Evolutionary conservation across 2,329 filamentous ascomycete species (phyloP).

Genomic region (Diaporthe citrichinensis): DNA sequence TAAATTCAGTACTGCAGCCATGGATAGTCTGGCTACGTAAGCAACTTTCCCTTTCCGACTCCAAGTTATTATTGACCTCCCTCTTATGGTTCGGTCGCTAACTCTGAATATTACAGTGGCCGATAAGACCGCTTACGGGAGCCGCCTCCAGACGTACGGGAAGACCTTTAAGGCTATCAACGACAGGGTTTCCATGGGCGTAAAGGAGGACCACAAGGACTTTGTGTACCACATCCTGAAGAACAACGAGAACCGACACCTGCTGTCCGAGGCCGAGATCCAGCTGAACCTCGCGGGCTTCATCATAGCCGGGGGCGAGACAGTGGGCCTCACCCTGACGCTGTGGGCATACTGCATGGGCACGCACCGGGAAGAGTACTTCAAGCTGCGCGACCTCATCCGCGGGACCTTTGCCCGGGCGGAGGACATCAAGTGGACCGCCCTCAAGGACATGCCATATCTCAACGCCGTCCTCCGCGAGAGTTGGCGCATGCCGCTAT

Average conservation of each 20-base stretch:
- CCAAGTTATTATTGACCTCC: no score
- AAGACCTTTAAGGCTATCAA: not conserved
- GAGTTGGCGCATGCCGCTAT: not conserved
- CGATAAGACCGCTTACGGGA: not conserved
- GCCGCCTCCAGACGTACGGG: not conserved
- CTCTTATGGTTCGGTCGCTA: not conserved
- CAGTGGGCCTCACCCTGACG: not conserved
- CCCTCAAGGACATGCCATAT: slow-evolving; percentile 19
- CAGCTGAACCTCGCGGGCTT: slow-evolving; percentile 1
- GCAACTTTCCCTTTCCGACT: accelerated
- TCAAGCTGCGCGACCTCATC: slow-evolving; percentile 8
- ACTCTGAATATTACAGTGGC: not conserved
- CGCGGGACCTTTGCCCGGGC: not conserved
- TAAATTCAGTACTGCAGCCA: slow-evolving; percentile 1
- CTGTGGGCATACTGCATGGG: slow-evolving; percentile 28
- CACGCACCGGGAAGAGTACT: not conserved
- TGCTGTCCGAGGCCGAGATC: not conserved
- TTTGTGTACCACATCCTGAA: slow-evolving; percentile 14
- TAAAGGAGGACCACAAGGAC: slow-evolving; percentile 24
- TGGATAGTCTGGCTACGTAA: not conserved
- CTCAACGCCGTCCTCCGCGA: slow-evolving; percentile 25
- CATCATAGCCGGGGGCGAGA: slow-evolving; percentile 5
- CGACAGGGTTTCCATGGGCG: not conserved
- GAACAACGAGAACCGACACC: slow-evolving; percentile 11
- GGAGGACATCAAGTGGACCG: slow-evolving; percentile 4